Evolutionary conservation across 2,329 filamentous ascomycete genomes (phyloP).

Genomic region (Aureobasidium musti): DNA sequence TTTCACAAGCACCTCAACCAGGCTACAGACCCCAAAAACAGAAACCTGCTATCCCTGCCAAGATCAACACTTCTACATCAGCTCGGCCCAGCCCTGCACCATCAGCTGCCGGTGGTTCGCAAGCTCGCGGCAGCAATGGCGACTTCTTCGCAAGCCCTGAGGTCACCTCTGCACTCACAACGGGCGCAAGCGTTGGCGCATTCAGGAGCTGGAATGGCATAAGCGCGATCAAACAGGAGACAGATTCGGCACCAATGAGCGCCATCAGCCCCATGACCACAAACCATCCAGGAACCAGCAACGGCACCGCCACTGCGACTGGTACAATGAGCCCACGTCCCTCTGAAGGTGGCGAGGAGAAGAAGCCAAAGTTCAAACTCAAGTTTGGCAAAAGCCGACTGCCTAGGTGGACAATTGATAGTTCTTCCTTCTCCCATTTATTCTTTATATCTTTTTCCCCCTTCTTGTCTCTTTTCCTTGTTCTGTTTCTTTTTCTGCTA

Average conservation of each 20-base stretch:
- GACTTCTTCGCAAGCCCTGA: constrained; percentile 25
- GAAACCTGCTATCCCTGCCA: background rate
- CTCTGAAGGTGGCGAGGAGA: constrained; percentile 22
- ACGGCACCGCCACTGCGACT: constrained; percentile 5
- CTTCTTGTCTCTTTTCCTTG: background rate
- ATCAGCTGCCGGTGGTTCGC: background rate
- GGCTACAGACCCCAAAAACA: constrained; percentile 6
- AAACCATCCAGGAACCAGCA: constrained; percentile 4
- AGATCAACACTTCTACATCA: constrained; percentile 9
- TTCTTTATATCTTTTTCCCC: too few relatives aligned
- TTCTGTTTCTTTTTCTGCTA: background rate
- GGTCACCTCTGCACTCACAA: background rate
- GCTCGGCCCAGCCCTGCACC: constrained; percentile 19
- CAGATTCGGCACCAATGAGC: constrained; percentile 1
- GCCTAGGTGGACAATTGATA: background rate
- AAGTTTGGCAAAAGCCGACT: constrained; percentile 29
- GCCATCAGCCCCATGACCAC: constrained; percentile 27
- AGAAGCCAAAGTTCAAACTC: constrained; percentile 31
- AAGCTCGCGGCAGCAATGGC: constrained; percentile 1
- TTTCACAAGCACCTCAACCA: constrained; percentile 24
- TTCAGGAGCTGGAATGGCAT: constrained; percentile 20
- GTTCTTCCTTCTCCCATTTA: background rate
- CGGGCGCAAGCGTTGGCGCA: constrained; percentile 2
- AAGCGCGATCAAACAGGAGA: constrained; percentile 4
- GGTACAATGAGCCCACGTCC: constrained; percentile 17